Percentiles rank a stretch among this genome's conserved stretches.
These are phyloP conservation scores for Wickerhamomyces subpelliculosus DNA, from an alignment of 805 yeast genomes.

Conservation along the genomic window DNA sequence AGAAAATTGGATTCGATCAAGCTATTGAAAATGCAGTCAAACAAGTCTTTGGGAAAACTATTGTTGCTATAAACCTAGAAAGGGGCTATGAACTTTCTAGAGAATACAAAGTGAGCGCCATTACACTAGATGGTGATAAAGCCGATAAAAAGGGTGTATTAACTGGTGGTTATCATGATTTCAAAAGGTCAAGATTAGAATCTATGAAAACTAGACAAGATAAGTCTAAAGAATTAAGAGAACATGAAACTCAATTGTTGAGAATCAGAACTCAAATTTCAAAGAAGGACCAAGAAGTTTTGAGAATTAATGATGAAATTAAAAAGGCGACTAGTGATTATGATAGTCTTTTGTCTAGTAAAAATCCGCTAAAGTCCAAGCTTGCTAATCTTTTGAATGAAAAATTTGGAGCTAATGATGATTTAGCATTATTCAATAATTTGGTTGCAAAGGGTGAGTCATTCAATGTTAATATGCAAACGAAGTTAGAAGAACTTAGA, in stretches of 20 bases:
- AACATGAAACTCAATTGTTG: constrained; percentile 31
- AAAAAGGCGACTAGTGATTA: constrained; percentile 26
- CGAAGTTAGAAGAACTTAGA: constrained; percentile 30
- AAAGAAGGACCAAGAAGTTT: constrained; percentile 44
- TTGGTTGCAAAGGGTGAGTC: constrained; percentile 3
- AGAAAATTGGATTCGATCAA: constrained; percentile 59
- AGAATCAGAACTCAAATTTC: constrained; percentile 32
- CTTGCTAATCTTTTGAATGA: constrained; percentile 36
- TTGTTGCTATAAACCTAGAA: constrained; percentile 66
- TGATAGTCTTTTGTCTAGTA: constrained; percentile 35
- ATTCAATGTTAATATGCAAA: constrained; percentile 16
- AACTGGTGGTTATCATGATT: constrained; percentile 83
- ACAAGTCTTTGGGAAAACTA: constrained; percentile 75
- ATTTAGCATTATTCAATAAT: constrained; percentile 20
- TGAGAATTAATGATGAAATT: constrained; percentile 39
- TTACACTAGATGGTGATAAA: constrained; percentile 89
- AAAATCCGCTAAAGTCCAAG: constrained; percentile 37
- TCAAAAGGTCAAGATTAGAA: constrained; percentile 62
- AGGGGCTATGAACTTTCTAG: constrained; percentile 64
- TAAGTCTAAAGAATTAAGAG: constrained; percentile 42
- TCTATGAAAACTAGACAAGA: constrained; percentile 50
- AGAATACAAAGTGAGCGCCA: constrained; percentile 56
- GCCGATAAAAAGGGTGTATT: constrained; percentile 79
- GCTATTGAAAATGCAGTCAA: constrained; percentile 58
- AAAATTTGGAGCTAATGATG: constrained; percentile 36